A percentile compares a stretch with the other conserved stretches of the same genome.
phyloP scores from a whole-genome alignment of 108 stramenopile species.

The Asterionellopsis glacialis region DNA sequence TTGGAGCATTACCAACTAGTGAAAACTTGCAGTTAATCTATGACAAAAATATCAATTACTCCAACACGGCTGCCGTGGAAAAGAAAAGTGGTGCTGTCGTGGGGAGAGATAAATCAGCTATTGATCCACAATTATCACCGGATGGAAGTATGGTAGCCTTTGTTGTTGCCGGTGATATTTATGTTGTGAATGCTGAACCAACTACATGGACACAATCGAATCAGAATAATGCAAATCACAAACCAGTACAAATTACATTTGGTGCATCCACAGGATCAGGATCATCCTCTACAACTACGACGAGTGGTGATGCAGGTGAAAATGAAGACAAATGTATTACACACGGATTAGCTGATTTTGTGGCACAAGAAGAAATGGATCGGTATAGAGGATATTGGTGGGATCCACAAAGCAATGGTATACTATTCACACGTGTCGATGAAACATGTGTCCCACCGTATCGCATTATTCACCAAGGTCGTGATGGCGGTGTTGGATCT shows the following conservation, averaged over 20 bases:
- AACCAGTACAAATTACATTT: conserved; percentile 33
- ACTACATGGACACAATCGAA: not conserved
- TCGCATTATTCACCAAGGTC: conserved; percentile 76
- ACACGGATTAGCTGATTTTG: conserved; percentile 90
- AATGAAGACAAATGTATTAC: conserved; percentile 33
- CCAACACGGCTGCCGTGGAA: not conserved
- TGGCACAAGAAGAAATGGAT: conserved; percentile 96
- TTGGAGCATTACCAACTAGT: conserved; percentile 10
- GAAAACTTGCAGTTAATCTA: conserved; percentile 30
- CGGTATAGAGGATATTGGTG: conserved; percentile 93
- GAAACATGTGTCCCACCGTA: conserved; percentile 81
- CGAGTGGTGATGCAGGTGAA: not conserved
- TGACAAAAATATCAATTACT: conserved; percentile 25
- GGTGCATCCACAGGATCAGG: conserved; percentile 15
- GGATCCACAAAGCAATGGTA: conserved; percentile 54
- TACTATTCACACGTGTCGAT: conserved; percentile 77
- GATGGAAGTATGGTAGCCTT: conserved; percentile 63
- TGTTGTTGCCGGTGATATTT: conserved; percentile 55
- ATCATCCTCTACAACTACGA: not conserved
- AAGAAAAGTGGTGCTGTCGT: conserved; percentile 3
- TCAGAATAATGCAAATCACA: conserved; percentile 4
- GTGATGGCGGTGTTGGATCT: no score
- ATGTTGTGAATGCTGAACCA: conserved; percentile 22
- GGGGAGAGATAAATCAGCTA: conserved; percentile 24
- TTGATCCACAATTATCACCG: conserved; percentile 66